phyloP scores from a whole-genome alignment of 768 basidiomycete species.

The Lactifluus echinatus region DNA sequence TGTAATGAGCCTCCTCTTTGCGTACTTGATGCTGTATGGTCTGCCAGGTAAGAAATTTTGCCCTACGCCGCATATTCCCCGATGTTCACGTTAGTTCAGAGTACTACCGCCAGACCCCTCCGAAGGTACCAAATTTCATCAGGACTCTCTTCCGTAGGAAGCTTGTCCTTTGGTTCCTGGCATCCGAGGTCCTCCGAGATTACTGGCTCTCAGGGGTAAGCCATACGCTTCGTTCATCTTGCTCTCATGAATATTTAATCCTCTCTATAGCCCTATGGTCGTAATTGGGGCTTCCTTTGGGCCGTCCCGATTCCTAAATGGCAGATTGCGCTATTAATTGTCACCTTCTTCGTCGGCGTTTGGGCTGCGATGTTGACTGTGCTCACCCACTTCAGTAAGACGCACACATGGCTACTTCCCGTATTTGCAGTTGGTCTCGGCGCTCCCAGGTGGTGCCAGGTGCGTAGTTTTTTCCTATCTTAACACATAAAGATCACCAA shows the following conservation, averaged over 20 bases:
- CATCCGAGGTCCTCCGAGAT: constrained; percentile 85
- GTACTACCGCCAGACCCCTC: constrained; percentile 87
- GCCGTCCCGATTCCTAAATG: constrained; percentile 71
- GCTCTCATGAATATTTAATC: background rate
- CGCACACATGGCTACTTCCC: constrained; percentile 90
- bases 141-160: constrained; percentile 84
- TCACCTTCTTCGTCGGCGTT: constrained; percentile 78
- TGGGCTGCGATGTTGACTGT: constrained; percentile 71
- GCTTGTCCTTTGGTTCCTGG: constrained; percentile 91
- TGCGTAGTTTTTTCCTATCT: constrained; percentile 23
- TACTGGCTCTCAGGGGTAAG: constrained; percentile 84
- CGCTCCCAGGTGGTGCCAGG: constrained; percentile 92
- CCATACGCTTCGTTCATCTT: constrained; percentile 17
- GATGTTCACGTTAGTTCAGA: constrained; percentile 35
- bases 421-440: constrained; percentile 94
- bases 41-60: constrained; percentile 55
- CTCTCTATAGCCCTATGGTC: constrained; percentile 65
- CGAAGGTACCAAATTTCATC: constrained; percentile 90
- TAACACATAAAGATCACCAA: background rate
- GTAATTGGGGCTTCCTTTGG: constrained; percentile 96
- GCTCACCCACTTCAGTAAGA: constrained; percentile 82
- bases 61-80: background rate
- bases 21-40: constrained; percentile 77
- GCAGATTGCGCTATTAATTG: constrained; percentile 72
- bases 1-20: constrained; percentile 64